Evolutionary conservation across 179 eudicot genomes (phyloP).

Genomic region (Heliamphora pulchella): DNA sequence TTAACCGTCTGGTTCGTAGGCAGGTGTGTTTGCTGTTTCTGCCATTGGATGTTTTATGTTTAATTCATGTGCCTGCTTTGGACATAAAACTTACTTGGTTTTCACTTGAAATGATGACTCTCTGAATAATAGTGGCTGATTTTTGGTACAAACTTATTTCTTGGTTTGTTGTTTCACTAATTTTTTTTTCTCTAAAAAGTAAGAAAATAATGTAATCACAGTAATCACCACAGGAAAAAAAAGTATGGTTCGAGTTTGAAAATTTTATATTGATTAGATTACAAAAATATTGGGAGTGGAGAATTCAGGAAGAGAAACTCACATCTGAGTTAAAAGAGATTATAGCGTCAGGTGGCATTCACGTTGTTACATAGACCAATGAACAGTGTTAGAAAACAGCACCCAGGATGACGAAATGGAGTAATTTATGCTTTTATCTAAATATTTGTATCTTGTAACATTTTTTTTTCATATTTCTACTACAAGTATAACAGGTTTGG

Average conservation of each 20-base stretch:
- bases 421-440: neutral
- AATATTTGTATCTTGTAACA: neutral
- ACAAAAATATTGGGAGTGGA: neutral
- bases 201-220: neutral
- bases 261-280: neutral
- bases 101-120: neutral
- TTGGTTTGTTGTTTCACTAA: neutral
- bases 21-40: conserved; percentile 46
- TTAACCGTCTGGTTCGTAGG: conserved; percentile 94
- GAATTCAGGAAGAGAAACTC: neutral
- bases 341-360: neutral
- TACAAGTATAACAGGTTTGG: too few species aligned
- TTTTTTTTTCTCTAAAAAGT: neutral
- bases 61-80: neutral
- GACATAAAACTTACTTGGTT: neutral
- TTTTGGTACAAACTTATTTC: neutral
- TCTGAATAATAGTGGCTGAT: neutral
- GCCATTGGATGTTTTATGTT: neutral
- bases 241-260: neutral
- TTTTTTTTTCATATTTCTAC: neutral
- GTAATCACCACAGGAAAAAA: neutral
- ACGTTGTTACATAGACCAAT: neutral
- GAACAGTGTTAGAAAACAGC: neutral
- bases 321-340: neutral
- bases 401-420: neutral